Conservation (phyloP, 768 basidiomycete species). For the Crepidotus variabilis region DNA sequence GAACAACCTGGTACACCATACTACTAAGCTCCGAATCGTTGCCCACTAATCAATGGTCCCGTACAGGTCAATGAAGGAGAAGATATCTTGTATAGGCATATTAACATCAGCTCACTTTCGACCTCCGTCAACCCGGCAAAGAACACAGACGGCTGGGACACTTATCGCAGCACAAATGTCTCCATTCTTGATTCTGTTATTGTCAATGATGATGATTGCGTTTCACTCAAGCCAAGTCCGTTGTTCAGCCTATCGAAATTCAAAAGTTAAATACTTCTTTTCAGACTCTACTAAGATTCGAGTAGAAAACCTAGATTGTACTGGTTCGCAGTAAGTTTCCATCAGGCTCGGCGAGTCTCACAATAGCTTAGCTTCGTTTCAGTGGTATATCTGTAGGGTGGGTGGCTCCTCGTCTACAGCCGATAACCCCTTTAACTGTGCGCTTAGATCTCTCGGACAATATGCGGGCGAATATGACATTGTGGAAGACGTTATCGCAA, state of each 20-base stretch:
- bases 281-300: conserved; percentile 48
- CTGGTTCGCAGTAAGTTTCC: conserved; percentile 47
- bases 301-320: conserved; percentile 55
- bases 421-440: neutral
- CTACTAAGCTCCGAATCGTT: neutral
- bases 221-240: conserved; percentile 53
- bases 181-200: conserved; percentile 46
- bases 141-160: conserved; percentile 65
- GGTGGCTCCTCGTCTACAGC: neutral
- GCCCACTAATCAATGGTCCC: neutral
- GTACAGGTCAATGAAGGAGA: conserved; percentile 44
- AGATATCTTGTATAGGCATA: conserved; percentile 41
- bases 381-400: conserved; percentile 55
- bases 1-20: conserved; percentile 40
- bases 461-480: conserved; percentile 52
- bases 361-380: neutral
- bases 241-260: neutral
- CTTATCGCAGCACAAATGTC: conserved; percentile 52
- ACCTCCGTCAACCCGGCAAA: conserved; percentile 36
- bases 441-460: conserved; percentile 52
- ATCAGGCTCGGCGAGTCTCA: neutral
- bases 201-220: conserved; percentile 56
- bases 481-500: conserved; percentile 55
- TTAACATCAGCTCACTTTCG: conserved; percentile 43
- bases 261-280: conserved; percentile 19